These are phyloP conservation scores for Podaxis carcinomalis DNA, from an alignment of 768 basidiomycete genomes.

Conservation along the genomic window DNA sequence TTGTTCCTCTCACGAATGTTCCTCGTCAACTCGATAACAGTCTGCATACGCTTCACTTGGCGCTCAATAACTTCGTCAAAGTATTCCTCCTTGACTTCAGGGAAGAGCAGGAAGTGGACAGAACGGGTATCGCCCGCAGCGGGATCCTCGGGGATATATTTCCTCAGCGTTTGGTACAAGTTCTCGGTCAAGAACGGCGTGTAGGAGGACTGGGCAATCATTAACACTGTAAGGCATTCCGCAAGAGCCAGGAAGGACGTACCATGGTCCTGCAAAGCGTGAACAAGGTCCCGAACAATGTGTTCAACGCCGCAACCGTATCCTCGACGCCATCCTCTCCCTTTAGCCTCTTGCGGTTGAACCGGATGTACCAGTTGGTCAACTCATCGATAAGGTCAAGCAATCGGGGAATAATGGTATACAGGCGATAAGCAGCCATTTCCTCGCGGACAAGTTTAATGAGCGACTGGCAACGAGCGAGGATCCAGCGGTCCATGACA, in stretches of 20 bases:
- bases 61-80: slow-evolving; percentile 92
- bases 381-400: slow-evolving; percentile 92
- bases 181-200: slow-evolving; percentile 98
- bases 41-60: slow-evolving; percentile 91
- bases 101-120: slow-evolving; percentile 93
- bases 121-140: slow-evolving; percentile 78
- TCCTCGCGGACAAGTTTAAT: slow-evolving; percentile 89
- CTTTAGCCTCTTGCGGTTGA: slow-evolving; percentile 94
- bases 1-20: slow-evolving; percentile 84
- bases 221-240: slow-evolving; percentile 3
- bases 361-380: slow-evolving; percentile 99
- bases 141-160: slow-evolving; percentile 79
- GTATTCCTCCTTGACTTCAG: slow-evolving; percentile 90
- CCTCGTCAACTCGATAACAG: slow-evolving; percentile 89
- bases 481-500: slow-evolving; percentile 98
- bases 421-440: slow-evolving; percentile 96
- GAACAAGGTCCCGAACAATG: slow-evolving; percentile 91
- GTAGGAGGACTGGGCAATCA: slow-evolving; percentile 75
- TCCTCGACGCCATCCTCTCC: slow-evolving; percentile 91
- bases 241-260: slow-evolving; percentile 13
- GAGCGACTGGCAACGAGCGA: slow-evolving; percentile 96
- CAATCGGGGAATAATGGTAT: slow-evolving; percentile 94
- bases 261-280: slow-evolving; percentile 97
- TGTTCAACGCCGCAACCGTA: slow-evolving; percentile 85
- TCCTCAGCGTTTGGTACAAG: slow-evolving; percentile 85